phyloP scores from a whole-genome alignment of 768 basidiomycete species.

The Agrocybe chaxingu region DNA sequence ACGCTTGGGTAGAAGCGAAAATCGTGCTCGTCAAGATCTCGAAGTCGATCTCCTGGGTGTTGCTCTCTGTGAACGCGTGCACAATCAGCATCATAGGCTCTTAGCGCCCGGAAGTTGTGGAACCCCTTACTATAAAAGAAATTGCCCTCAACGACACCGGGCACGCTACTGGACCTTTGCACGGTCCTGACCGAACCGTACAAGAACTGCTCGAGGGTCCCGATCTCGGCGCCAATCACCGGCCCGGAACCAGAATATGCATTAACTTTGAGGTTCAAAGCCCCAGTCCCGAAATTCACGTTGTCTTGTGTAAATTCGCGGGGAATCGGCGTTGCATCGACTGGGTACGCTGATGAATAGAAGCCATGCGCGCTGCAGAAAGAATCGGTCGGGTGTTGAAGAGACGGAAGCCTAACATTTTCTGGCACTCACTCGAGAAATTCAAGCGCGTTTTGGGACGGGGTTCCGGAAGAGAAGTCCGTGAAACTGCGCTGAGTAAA shows the following conservation, averaged over 20 bases:
- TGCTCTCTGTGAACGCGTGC: conserved; percentile 17
- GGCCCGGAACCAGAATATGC: conserved; percentile 26
- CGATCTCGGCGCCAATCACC: conserved; percentile 26
- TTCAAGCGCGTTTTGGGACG: neutral
- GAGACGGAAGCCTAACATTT: neutral
- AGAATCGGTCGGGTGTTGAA: neutral
- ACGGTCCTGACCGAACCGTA: conserved; percentile 34
- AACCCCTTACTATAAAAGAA: conserved; percentile 29
- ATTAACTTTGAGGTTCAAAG: conserved; percentile 30
- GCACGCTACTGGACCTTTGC: conserved; percentile 28
- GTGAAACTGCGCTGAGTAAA: conserved; percentile 3
- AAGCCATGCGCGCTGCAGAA: conserved; percentile 1
- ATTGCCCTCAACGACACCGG: conserved; percentile 33
- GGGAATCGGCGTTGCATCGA: conserved; percentile 17
- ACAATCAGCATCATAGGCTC: neutral
- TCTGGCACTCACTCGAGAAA: conserved; percentile 1
- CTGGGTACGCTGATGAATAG: conserved; percentile 21
- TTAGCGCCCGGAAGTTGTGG: neutral
- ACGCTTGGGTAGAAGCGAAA: conserved; percentile 14
- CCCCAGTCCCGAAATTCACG: conserved; percentile 27
- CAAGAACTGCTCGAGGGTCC: conserved; percentile 23
- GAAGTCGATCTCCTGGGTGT: conserved; percentile 30
- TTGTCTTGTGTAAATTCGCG: conserved; percentile 26
- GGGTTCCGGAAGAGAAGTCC: conserved; percentile 1
- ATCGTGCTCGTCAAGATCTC: conserved; percentile 34